These are phyloP conservation scores for Salicornia ramosissima DNA, from an alignment of 148 eudicot genomes.

Conservation along the genomic window DNA sequence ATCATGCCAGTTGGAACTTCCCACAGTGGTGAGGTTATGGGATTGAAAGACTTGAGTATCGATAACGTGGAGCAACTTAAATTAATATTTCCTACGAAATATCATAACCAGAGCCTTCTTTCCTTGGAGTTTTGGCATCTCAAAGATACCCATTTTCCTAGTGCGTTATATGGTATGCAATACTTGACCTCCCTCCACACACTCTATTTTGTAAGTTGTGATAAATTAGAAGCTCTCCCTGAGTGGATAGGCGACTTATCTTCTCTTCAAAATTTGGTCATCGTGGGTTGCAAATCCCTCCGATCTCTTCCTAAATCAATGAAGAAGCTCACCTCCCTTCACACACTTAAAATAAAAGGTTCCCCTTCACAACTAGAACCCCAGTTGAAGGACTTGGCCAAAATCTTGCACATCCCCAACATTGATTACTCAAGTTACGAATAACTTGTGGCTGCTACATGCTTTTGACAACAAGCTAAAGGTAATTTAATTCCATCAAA, in stretches of 20 bases:
- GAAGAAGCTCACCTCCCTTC: slow-evolving; percentile 12
- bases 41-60: background rate
- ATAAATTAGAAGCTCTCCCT: slow-evolving; percentile 1
- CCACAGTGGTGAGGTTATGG: background rate
- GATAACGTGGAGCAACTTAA: slow-evolving; percentile 1
- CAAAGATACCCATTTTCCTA: background rate
- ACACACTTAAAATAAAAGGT: background rate
- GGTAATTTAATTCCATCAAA: too few relatives aligned
- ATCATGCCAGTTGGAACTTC: background rate
- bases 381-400: slow-evolving; percentile 13
- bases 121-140: background rate
- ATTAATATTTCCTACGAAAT: slow-evolving; percentile 14
- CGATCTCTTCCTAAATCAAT: slow-evolving; percentile 16
- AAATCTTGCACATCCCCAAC: slow-evolving; percentile 7
- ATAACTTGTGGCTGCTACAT: background rate
- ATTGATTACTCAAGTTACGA: too few relatives aligned
- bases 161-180: slow-evolving; percentile 12
- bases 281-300: background rate
- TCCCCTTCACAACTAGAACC: background rate
- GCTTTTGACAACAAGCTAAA: too few relatives aligned
- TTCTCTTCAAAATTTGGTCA: slow-evolving; percentile 13
- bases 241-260: slow-evolving; percentile 22
- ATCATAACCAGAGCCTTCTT: slow-evolving; percentile 6
- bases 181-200: slow-evolving; percentile 20
- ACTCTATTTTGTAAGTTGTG: background rate